Evolutionary conservation across 345 rosid genomes (phyloP), one percentile per base, ranked within the genome.

Genomic region (Schrenkiella parvula): DNA sequence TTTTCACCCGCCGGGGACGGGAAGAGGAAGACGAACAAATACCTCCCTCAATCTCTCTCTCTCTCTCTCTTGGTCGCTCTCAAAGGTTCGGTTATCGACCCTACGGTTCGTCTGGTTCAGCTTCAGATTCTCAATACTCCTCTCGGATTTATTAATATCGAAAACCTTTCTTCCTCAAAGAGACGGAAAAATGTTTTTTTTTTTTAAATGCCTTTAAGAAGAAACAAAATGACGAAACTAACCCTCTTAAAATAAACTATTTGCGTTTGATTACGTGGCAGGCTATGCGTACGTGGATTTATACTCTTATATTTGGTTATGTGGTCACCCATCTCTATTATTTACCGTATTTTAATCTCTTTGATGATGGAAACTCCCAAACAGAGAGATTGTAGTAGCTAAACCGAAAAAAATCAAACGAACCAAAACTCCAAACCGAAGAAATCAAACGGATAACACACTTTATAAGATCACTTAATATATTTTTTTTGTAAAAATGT

Each of bases 201-300:
- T 54, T 19, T 8, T 3, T 54, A 31, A 32, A 8, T 8, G 22
- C 17, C 59, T 23, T 23, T 17, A 2, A 42, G 8, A 59, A 19
- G 13, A 13, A 0, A 0, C 8, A 3, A 66, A 48, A 38, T 58
- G 56, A 75, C 70, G 58, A 28, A 43, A 61, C 10, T 61, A 18
- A 5, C 79, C 74, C 37, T 68, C 1, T 4, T 51, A 1, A 12
- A 7, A 74, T 10, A 0, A 21, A 3, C 0, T 50, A 55, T 31
- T 58, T 48, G 41, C 63, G 34, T 22, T 22, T 32, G 47, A 11
- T 48, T 51, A 74, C 78, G 78, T 74, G 78, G 78, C 73, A 50
- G 51, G 13, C 51, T 8, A 64, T 64, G 56, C 64, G 0, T 1
- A 54, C 64, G 65, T 64, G 57, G 64, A 64, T 32, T 53, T 41